Evolutionary conservation across 2,329 filamentous ascomycete genomes (phyloP).

Genomic region (Trichoderma sp.): DNA sequence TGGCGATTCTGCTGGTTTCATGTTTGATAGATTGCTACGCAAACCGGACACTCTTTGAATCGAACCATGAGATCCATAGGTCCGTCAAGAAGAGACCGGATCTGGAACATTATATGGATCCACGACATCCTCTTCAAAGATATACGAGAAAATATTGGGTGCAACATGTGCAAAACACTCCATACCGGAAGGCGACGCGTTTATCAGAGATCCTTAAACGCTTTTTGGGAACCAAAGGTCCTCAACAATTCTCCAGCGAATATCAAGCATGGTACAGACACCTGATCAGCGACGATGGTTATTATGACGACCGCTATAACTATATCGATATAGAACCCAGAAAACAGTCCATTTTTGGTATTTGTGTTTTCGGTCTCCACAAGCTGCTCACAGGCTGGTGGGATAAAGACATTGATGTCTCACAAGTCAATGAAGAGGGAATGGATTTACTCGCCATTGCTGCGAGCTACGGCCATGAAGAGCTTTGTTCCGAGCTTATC

Average conservation of each 20-base stretch:
- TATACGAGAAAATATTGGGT: background rate
- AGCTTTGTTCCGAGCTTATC: background rate
- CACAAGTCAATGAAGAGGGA: background rate
- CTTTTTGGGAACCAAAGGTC: background rate
- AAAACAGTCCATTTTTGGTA: background rate
- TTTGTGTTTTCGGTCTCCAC: background rate
- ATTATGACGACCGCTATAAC: too few relatives aligned
- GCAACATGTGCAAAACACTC: background rate
- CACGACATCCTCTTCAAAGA: background rate
- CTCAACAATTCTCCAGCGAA: background rate
- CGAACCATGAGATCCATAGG: accelerated
- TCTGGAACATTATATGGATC: background rate
- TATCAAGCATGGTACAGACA: background rate
- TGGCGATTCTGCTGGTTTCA: background rate
- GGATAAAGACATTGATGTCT: background rate
- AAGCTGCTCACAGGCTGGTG: background rate
- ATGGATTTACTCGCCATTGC: background rate
- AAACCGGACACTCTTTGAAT: background rate
- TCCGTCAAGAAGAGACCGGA: background rate
- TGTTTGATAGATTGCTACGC: background rate
- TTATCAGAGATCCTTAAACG: background rate
- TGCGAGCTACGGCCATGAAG: background rate
- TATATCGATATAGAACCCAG: too few relatives aligned
- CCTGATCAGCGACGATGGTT: too few relatives aligned
- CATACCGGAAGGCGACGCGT: background rate